Evolutionary conservation across 352 stramenopile species (phyloP).

Genomic region (Pythium apleroticum): DNA sequence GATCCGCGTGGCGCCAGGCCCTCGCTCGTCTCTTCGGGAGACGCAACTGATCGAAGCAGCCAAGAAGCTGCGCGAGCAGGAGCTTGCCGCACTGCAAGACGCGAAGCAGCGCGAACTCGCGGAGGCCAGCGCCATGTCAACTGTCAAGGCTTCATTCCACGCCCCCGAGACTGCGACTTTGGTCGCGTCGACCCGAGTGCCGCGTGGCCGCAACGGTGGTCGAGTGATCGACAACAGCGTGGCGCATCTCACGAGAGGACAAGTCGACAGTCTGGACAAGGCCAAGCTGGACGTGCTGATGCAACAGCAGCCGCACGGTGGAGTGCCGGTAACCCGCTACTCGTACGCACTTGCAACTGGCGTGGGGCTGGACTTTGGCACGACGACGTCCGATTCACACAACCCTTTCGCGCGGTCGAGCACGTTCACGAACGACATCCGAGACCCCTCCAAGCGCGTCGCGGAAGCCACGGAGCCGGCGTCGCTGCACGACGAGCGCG

Average conservation of each 20-base stretch:
- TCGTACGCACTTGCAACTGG: slow-evolving; percentile 65
- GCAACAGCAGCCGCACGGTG: slow-evolving; percentile 24
- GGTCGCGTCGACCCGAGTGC: slow-evolving; percentile 31
- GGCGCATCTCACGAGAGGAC: slow-evolving; percentile 54
- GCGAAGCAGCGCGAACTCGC: slow-evolving; percentile 23
- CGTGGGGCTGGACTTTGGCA: slow-evolving; percentile 52
- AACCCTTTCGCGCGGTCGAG: slow-evolving; percentile 71
- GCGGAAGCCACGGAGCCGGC: slow-evolving; percentile 70
- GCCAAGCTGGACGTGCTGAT: slow-evolving; percentile 59
- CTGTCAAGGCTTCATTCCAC: slow-evolving; percentile 10
- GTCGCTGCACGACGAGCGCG: slow-evolving; percentile 42
- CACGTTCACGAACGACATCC: slow-evolving; percentile 74
- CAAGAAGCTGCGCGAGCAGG: slow-evolving; percentile 34
- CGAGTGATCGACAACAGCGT: slow-evolving; percentile 50
- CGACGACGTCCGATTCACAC: slow-evolving; percentile 44
- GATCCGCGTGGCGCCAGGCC: slow-evolving; percentile 27
- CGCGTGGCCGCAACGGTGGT: slow-evolving; percentile 54
- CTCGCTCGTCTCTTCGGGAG: slow-evolving; percentile 48
- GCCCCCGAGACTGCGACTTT: slow-evolving; percentile 15
- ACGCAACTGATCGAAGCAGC: slow-evolving; percentile 44
- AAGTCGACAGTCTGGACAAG: slow-evolving; percentile 76
- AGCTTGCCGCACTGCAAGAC: slow-evolving; percentile 33
- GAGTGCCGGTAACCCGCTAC: slow-evolving; percentile 56
- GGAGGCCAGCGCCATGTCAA: slow-evolving; percentile 12
- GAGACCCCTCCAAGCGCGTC: slow-evolving; percentile 58